A percentile compares a stretch with the other conserved stretches of the same genome.
Evolutionary conservation across 2,329 filamentous ascomycete species (phyloP).

Genomic region (Cytospora paraplurivora): DNA sequence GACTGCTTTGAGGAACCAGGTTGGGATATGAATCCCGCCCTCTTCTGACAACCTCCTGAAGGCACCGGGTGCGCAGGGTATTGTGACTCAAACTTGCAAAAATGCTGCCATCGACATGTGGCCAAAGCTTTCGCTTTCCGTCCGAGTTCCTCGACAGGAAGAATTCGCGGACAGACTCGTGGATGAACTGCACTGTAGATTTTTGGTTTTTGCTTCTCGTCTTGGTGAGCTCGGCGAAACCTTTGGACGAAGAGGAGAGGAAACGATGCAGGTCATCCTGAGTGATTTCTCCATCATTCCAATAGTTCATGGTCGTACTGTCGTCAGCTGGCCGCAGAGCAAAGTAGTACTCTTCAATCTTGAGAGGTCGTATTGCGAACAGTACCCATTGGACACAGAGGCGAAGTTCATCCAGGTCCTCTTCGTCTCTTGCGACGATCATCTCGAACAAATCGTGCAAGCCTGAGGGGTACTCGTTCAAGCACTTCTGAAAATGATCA

Average conservation of each 20-base stretch:
- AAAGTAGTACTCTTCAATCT: constrained; percentile 46
- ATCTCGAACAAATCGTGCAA: constrained; percentile 53
- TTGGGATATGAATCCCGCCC: background rate
- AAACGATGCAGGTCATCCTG: constrained; percentile 36
- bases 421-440: constrained; percentile 50
- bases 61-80: background rate
- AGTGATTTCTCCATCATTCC: background rate
- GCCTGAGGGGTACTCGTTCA: constrained; percentile 32
- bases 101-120: constrained; percentile 44
- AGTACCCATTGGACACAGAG: constrained; percentile 57
- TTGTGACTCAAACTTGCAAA: background rate
- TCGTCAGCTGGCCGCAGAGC: constrained; percentile 31
- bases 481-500: constrained; percentile 32
- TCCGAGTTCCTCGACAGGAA: constrained; percentile 39
- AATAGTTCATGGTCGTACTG: background rate
- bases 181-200: constrained; percentile 53
- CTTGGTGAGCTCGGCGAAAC: constrained; percentile 48
- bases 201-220: constrained; percentile 35
- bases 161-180: constrained; percentile 54
- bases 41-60: background rate
- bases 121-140: constrained; percentile 39
- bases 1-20: background rate
- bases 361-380: constrained; percentile 48
- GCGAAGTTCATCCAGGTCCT: constrained; percentile 44
- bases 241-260: constrained; percentile 51